A percentile compares a stretch with the other conserved stretches of the same genome.
These are phyloP conservation scores for Mallotus repandus DNA, from an alignment of 441 rosid species.

Conservation along the genomic window DNA sequence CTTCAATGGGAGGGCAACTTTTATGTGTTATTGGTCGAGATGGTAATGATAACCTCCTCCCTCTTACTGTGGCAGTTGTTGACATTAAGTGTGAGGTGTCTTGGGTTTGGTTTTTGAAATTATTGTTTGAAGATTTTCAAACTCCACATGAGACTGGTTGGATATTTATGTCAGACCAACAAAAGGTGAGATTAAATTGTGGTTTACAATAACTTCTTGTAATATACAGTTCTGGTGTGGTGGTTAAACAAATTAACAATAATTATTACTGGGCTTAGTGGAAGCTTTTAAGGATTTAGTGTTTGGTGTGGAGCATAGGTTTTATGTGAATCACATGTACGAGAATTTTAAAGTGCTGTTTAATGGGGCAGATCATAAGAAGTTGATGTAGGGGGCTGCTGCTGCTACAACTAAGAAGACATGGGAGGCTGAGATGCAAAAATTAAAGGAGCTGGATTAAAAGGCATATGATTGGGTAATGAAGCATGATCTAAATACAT, in stretches of 20 bases:
- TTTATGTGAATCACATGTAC: neutral
- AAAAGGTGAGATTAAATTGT: neutral
- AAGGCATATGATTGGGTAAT: neutral
- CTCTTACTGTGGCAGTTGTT: neutral
- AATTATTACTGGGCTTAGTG: neutral
- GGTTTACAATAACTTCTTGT: no score
- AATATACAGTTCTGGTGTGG: no score
- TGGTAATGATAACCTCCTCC: neutral
- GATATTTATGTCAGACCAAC: neutral
- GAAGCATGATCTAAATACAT: neutral
- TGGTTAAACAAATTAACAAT: no score
- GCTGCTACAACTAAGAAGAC: neutral
- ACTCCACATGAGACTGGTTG: neutral
- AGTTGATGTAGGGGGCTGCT: neutral
- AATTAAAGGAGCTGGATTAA: neutral
- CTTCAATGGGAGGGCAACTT: neutral
- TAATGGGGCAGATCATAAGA: neutral
- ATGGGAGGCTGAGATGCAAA: neutral
- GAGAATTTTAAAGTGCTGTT: neutral
- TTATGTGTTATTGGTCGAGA: neutral
- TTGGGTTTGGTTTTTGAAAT: neutral
- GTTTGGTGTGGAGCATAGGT: neutral
- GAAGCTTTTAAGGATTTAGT: neutral
- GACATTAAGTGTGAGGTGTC: neutral
- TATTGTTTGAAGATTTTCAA: no score